Evolutionary conservation across 106 monocot species (phyloP).

Genomic region (Dioscorea zingiberensis): DNA sequence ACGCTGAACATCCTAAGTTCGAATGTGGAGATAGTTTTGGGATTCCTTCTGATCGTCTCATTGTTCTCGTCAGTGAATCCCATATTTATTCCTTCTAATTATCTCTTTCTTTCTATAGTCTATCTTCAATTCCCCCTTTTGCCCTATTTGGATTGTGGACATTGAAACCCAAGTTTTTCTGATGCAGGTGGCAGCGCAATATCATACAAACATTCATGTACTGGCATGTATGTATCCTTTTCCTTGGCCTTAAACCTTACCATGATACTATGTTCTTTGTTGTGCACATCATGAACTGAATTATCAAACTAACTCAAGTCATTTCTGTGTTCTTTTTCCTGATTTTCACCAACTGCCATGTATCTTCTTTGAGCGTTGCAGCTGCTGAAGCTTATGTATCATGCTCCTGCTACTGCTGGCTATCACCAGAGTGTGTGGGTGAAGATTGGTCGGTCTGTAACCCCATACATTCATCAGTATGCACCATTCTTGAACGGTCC

Average conservation of each 20-base stretch:
- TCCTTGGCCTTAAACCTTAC: not conserved
- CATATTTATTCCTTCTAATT: not conserved
- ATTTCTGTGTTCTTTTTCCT: not conserved
- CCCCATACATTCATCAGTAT: conserved; percentile 12
- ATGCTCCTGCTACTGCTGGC: conserved; percentile 24
- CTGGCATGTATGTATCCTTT: conserved; percentile 64
- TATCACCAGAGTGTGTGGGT: conserved; percentile 38
- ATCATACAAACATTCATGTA: conserved; percentile 88
- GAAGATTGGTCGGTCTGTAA: conserved; percentile 14
- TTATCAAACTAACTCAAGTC: not conserved
- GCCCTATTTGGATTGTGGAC: not conserved
- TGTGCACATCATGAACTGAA: no score
- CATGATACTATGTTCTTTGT: no score
- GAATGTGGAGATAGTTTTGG: conserved; percentile 74
- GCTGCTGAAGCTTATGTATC: conserved; percentile 42
- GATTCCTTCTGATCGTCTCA: conserved; percentile 74
- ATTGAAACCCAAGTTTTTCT: conserved; percentile 3
- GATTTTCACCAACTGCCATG: not conserved
- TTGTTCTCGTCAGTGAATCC: conserved; percentile 73
- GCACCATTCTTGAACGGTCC: conserved; percentile 25
- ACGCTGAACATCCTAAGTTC: conserved; percentile 67
- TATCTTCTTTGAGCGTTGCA: conserved; percentile 4
- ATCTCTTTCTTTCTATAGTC: not conserved
- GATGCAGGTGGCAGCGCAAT: conserved; percentile 84
- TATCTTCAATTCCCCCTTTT: not conserved